Evolutionary conservation across 2,329 filamentous ascomycete species (phyloP).

Genomic region (Kalaharituber pfeilii): DNA sequence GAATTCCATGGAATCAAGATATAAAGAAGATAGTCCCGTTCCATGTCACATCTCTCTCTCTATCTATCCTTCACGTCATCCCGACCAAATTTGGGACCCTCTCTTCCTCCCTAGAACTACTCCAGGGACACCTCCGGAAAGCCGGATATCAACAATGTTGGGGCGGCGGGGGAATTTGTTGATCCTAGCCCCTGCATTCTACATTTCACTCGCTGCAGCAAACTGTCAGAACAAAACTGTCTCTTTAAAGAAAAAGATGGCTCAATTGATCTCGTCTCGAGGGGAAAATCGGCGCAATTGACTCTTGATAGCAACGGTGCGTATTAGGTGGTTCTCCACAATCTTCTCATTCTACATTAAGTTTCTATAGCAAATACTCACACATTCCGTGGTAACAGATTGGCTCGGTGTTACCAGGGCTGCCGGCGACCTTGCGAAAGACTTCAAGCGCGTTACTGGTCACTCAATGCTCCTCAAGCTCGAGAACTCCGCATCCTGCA

Average conservation of each 20-base stretch:
- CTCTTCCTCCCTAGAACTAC: background rate
- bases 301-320: conserved; percentile 11
- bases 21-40: no score
- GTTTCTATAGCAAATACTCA: background rate
- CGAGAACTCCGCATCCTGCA: conserved; percentile 6
- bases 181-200: background rate
- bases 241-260: conserved; percentile 6
- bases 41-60: no score
- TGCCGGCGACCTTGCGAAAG: conserved; percentile 46
- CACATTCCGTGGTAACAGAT: conserved; percentile 9
- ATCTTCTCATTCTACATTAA: background rate
- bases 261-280: background rate
- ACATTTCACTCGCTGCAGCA: background rate
- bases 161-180: background rate
- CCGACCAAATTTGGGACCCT: background rate
- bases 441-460: conserved; percentile 55
- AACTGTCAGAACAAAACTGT: conserved; percentile 12
- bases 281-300: conserved; percentile 8
- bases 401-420: conserved; percentile 44
- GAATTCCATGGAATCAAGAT: no score
- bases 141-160: background rate
- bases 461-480: conserved; percentile 13
- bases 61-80: no score
- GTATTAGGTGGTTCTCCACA: background rate
- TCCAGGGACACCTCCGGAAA: background rate